phyloP scores from a whole-genome alignment of 2,329 filamentous ascomycete species.

The Cordyceps tenuipes region DNA sequence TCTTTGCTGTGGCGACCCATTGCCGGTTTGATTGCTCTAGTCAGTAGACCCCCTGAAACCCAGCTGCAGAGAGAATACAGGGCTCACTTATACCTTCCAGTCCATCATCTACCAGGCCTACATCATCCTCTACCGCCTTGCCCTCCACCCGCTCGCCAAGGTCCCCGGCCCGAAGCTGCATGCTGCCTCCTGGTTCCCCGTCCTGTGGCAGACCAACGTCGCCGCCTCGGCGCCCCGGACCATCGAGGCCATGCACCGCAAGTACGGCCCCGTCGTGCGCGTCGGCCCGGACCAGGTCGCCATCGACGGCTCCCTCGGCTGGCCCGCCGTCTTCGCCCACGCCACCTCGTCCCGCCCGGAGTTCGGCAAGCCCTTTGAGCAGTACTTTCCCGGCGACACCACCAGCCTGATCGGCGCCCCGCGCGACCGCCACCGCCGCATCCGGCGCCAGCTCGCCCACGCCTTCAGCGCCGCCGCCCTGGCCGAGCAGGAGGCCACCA shows the following conservation, averaged over 20 bases:
- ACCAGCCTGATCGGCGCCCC: conserved; percentile 15
- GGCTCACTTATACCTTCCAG: not conserved
- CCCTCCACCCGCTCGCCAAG: conserved; percentile 22
- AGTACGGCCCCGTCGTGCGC: conserved; percentile 30
- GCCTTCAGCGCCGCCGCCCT: conserved; percentile 25
- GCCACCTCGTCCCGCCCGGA: conserved; percentile 14
- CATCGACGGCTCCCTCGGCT: conserved; percentile 25
- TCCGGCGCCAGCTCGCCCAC: conserved; percentile 20
- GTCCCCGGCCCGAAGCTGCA: conserved; percentile 21
- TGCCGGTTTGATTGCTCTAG: not conserved
- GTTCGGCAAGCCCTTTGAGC: conserved; percentile 12
- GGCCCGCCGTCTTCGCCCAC: conserved; percentile 26
- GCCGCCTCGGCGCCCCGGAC: conserved; percentile 16
- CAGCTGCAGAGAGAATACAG: not conserved
- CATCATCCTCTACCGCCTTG: not conserved
- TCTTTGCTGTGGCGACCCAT: not conserved
- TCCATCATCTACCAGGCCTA: not conserved
- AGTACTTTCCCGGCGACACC: conserved; percentile 8
- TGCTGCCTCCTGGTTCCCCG: conserved; percentile 16
- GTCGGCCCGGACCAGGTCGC: conserved; percentile 32
- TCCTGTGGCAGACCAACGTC: conserved; percentile 16
- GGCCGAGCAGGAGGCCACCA: conserved; percentile 22
- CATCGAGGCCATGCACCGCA: conserved; percentile 16
- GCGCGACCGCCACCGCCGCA: conserved; percentile 15
- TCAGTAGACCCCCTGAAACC: not conserved